Evolutionary conservation across 306 rosid species (phyloP), one percentile per base, ranked within the genome.

Genomic region (Sicyos baderoa): DNA sequence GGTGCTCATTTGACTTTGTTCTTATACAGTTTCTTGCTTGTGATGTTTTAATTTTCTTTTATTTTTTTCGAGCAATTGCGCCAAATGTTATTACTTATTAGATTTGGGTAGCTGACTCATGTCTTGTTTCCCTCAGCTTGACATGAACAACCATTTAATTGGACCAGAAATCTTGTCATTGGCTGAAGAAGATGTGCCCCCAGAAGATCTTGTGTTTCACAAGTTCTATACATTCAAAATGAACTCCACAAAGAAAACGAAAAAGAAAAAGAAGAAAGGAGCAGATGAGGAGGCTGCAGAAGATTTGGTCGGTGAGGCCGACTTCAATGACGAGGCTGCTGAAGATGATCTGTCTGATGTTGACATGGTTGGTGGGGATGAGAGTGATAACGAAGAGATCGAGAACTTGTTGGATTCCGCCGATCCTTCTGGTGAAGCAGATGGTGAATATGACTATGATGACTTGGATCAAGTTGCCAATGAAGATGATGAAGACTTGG

Each of bases 121-220:
- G 13, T 69, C 77, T 56, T 60, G 15, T 72, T 71, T 51, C 72
- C 79, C 72, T 42, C 84, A 94, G 99, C 81, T 90, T 83, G 86
- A 85, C 73, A 72, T 86, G 75, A 82, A 81, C 79, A 80, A 82
- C 78, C 94, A 79, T 40, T 80, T 90, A 73, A 78, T 90, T 59
- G 97, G 97, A 16, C 72, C 86, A 14, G 95, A 90, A 60, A 88
- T 94, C 79, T 87, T 93, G 10, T 84, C 89, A 7, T 79, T 94
- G 56, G 95, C 85, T 6, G 99, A 94, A 75, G 88, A 18, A 68
- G 99, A 94, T 80, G 97, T 94, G 17, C 89, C 95, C 2, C 91
- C 99, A 0, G 97, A 94, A 75, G 99, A 94, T 75, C 95, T 94
- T 18, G 96, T 90, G 51, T 94, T 94, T 81, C 99, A 94, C 76